Base-by-base conservation (phyloP, 148 eudicot species). In the Vaccinium myrtillus region DNA sequence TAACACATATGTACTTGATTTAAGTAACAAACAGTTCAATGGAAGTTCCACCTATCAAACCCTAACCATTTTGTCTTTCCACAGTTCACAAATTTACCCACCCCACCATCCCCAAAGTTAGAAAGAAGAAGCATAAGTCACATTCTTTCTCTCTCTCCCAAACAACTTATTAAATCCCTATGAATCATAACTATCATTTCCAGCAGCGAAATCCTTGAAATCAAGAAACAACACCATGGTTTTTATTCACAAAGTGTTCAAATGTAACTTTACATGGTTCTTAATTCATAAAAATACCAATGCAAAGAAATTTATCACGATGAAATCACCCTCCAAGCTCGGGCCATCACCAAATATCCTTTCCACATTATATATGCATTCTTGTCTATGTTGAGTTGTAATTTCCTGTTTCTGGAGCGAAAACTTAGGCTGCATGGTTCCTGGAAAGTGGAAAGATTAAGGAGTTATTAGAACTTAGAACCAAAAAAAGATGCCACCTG, bases 271-370 rank as follows among this genome's bases (percentile, higher is more conserved):
- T 53, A 43, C 39, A 27, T 32, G 54, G 39, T 78, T 56, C 67
- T 27, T 50, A 75, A 63, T 18, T 59, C n/a, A 23, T 50, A 53
- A 81, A 75, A 32, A 46, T 93, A 93, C 95, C 90, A 95, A 89
- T 32, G 98, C 99, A 84, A 97, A 97, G 85, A 97, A 93, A 87
- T 97, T 97, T 61, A 97, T 93, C 89, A 93, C 88, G 53, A 95
- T 85, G 85, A 97, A 88, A 89, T 95, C 98, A 59, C 91, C 90
- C 84, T 88, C 85, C 69, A 91, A 56, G 82, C 71, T 81, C 25
- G 89, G 87, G 79, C 88, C 87, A 88, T 90, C 93, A 80, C 95
- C 98, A 87, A 90, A 94, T 79, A 93, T 90, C 87, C 77, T 84
- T 84, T 94, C 98, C 87, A 94, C 85, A 67, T 92, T 63, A 3